Conservation (phyloP, 1,284 basidiomycete genomes). For the Butyriboletus appendiculatus region DNA sequence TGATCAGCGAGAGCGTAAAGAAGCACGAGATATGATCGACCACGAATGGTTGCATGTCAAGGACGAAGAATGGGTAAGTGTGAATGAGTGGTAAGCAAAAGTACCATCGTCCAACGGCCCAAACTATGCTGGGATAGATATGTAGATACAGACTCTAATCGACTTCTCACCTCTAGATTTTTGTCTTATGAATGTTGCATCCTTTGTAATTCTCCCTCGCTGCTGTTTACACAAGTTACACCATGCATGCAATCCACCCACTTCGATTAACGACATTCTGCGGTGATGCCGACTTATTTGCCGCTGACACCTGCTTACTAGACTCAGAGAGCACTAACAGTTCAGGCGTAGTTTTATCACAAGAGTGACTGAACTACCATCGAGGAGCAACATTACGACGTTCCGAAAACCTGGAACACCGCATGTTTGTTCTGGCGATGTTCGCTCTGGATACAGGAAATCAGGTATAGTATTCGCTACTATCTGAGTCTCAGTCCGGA, state of each 20-base stretch:
- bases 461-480: background rate
- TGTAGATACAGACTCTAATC: constrained; percentile 13
- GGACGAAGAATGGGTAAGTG: constrained; percentile 44
- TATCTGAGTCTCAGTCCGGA: background rate
- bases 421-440: background rate
- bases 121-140: constrained; percentile 1
- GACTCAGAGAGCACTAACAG: background rate
- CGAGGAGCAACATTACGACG: background rate
- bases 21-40: constrained; percentile 72
- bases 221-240: background rate
- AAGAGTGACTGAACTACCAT: background rate
- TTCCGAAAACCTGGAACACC: background rate
- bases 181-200: constrained; percentile 16
- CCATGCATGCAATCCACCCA: background rate
- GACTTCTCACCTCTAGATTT: background rate
- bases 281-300: background rate
- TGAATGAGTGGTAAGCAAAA: constrained; percentile 46
- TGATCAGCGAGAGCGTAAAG: constrained; percentile 67
- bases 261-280: background rate
- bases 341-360: background rate
- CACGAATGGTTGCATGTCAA: constrained; percentile 72
- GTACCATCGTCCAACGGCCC: background rate
- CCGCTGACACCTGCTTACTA: background rate
- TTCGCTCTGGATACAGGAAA: background rate
- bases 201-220: background rate